Percentiles rank a stretch among this genome's conserved stretches.
Conservation (phyloP, 2,329 filamentous ascomycete genomes). For the Coniochaeta sp. region DNA sequence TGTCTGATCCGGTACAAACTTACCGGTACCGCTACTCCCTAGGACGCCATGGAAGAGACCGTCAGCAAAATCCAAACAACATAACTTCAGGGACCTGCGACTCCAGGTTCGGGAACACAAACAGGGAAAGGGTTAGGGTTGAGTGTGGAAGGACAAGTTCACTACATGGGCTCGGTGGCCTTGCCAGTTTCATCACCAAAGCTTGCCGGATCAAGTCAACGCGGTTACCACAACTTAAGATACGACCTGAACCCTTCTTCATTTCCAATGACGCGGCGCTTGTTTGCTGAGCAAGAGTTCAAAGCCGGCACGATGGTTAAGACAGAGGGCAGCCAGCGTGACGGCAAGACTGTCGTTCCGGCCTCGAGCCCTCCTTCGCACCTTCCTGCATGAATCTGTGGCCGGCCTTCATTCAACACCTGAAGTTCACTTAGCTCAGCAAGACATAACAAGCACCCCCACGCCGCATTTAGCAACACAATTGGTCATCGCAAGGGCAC, state of each 20-base stretch:
- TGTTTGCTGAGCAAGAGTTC: no score
- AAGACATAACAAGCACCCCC: not conserved
- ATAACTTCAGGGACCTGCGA: no score
- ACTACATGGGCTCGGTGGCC: not conserved
- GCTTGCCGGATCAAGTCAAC: no score
- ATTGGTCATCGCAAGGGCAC: not conserved
- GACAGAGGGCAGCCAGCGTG: not conserved
- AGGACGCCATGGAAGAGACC: not conserved
- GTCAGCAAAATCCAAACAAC: not conserved
- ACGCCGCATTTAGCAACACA: not conserved
- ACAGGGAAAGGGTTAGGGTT: not conserved
- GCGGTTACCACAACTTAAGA: no score
- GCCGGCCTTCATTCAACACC: no score
- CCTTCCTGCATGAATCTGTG: not conserved
- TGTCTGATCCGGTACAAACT: not conserved
- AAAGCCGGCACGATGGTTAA: not conserved
- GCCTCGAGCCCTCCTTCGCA: no score
- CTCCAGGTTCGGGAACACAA: not conserved
- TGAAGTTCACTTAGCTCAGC: no score
- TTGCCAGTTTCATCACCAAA: no score
- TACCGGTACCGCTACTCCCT: not conserved
- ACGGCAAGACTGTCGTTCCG: not conserved
- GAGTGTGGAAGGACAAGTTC: not conserved
- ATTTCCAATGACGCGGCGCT: no score
- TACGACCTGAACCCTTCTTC: no score